Base-by-base conservation (phyloP, 148 eudicot species). In the Chenopodium suecicum region DNA sequence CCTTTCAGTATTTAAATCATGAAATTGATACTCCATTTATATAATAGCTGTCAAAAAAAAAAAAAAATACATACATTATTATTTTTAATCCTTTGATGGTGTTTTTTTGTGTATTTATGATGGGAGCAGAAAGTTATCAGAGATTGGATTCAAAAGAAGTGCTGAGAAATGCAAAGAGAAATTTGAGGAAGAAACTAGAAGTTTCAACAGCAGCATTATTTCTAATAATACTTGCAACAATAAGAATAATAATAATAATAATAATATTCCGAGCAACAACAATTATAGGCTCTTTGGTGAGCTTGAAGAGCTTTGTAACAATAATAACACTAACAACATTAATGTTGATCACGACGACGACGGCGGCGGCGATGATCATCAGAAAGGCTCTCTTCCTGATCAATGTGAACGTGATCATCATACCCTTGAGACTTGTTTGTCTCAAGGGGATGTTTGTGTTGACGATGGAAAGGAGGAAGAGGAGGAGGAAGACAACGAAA, bases 81-180 rank as follows among this genome's bases (percentile, higher is more conserved):
- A 19, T 56, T 56, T 56, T 56, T 14, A 56, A 2, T 34, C 44
- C 54, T 44, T 29, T n/a, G 27, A 80, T 82, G 73, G 78, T 56
- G 62, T 81, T 29, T 68, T 41, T 86, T 72, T 78, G 77, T 82
- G 81, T 65, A 76, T 86, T 86, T 58, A 65, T 84, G 83, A 82
- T 82, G 87, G 84, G 80, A 82, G 74, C 92, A 94, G 98, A 88
- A 94, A 92, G 87, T 87, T 94, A 70, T 91, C 78, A 62, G 98
- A 94, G 82, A 78, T 88, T 82, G 98, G 98, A 10, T 92, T 83
- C 84, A 90, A 85, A 83, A 90, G 93, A 76, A 92, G 92, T 82
- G 89, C 92, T 75, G 91, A 91, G 70, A 84, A 88, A 9, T 92
- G 98, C 91, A 94, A 88, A 79, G 90, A 92, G 83, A 94, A 92